These are phyloP conservation scores for Pestalotiopsis sp. DNA, from an alignment of 2,329 filamentous ascomycete genomes.

Conservation along the genomic window DNA sequence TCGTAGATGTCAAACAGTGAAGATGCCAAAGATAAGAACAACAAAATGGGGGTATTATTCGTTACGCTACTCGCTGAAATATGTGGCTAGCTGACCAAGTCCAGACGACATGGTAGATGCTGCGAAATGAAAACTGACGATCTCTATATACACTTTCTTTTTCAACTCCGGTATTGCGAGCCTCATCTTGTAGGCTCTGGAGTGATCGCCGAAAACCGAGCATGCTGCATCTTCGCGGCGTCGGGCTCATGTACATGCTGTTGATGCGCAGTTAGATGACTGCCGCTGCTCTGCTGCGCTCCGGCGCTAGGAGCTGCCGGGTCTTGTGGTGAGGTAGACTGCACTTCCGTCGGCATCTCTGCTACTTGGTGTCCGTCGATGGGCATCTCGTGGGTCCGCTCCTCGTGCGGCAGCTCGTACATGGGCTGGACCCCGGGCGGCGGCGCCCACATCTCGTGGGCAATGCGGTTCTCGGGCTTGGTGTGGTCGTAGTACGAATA, in stretches of 20 bases:
- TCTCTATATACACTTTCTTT: background rate
- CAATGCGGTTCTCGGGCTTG: background rate
- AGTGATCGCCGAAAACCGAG: background rate
- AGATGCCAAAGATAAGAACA: background rate
- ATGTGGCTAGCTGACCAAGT: background rate
- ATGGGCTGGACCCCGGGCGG: background rate
- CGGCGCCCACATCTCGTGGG: background rate
- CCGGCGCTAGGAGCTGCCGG: background rate
- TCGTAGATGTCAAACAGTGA: no score
- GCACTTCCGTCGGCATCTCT: background rate
- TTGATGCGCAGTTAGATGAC: background rate
- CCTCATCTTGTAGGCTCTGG: background rate
- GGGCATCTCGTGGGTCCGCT: background rate
- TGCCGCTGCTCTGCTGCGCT: background rate
- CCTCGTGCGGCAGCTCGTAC: background rate
- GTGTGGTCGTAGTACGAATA: background rate
- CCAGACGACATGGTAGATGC: background rate
- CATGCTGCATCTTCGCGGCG: background rate
- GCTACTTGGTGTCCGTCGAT: background rate
- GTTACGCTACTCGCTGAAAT: background rate
- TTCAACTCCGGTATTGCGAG: background rate
- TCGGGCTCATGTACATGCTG: background rate
- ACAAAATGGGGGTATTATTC: background rate
- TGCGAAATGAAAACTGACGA: background rate
- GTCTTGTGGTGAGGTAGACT: background rate